Base-by-base conservation (phyloP, 2,329 filamentous ascomycete genomes). In the Neodidymelliopsis sp. region DNA sequence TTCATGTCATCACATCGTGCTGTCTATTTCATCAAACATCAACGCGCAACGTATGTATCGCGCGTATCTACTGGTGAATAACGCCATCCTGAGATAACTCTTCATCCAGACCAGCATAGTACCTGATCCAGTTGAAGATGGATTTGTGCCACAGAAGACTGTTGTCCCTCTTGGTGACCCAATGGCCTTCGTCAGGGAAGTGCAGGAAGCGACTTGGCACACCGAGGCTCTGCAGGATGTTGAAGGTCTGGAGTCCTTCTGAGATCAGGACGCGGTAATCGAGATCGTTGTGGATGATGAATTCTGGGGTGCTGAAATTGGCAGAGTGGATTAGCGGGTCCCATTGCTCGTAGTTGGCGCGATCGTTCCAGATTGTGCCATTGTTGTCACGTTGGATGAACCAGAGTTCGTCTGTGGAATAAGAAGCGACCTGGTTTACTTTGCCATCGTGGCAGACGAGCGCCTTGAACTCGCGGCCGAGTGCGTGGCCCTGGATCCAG, bases 81-180 rank as follows among this genome's bases (percentile, higher is more conserved):
- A 72, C 66, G 6, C 62, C 63, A 27, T 70, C 63, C 30, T 57
- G 60, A 6, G 64, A 56, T 23, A 72, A 50, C 46, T 62, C 67
- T 33, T 69, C 57, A 4, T 70, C 69, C 20, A 62, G 33, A 0
- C 66, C 67, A 10, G 62, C 62, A 50, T 61, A 72, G 44, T 65
- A 70, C 43, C 56, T 63, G 13, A 71, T 66, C 69, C 68, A 72
- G 41, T 72, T 70, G 43, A 71, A 72, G 22, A 72, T 71, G 16
- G 48, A 48, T 46, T 82, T 83, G 63, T 97, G 91, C 93, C 93
- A 97, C 13, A 95, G 81, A 12, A 96, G 75, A 5, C 87, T 89
- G 70, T 97, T 97, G 71, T 97, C 92, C 0, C 88, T 88, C 67
- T 95, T 95, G 39, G 94, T 69, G 1, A 97, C 91, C 90, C 90